These are phyloP conservation scores for Trichophyton benhamiae DNA, from an alignment of 2,329 filamentous ascomycete species.

Conservation along the genomic window DNA sequence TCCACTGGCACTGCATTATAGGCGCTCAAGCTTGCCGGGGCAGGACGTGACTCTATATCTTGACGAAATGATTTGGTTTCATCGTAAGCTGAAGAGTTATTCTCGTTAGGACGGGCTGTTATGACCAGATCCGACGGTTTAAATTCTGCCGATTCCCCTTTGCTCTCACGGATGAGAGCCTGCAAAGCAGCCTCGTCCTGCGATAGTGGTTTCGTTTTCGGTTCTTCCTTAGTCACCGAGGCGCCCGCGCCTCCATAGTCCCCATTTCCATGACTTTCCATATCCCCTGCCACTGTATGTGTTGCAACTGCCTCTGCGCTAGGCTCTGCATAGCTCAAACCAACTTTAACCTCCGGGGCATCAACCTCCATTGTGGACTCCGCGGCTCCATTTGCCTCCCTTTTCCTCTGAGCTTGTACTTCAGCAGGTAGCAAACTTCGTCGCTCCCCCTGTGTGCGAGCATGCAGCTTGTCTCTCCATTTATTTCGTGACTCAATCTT, in stretches of 20 bases:
- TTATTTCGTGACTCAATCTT: slow-evolving; percentile 79
- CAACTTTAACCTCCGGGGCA: slow-evolving; percentile 41
- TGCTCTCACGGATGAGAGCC: slow-evolving; percentile 49
- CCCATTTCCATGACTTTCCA: slow-evolving; percentile 21
- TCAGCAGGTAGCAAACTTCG: slow-evolving; percentile 49
- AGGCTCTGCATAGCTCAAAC: slow-evolving; percentile 39
- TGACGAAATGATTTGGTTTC: slow-evolving; percentile 52
- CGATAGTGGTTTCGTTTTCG: slow-evolving; percentile 31
- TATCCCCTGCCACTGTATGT: slow-evolving; percentile 3
- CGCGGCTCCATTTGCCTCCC: slow-evolving; percentile 22
- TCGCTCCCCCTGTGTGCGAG: slow-evolving; percentile 40
- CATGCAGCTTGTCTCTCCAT: slow-evolving; percentile 38
- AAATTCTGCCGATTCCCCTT: slow-evolving; percentile 24
- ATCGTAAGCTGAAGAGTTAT: slow-evolving; percentile 21
- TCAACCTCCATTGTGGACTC: slow-evolving; percentile 37
- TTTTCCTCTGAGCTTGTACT: slow-evolving; percentile 37
- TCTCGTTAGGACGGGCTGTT: slow-evolving; percentile 22
- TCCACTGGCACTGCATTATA: slow-evolving; percentile 86
- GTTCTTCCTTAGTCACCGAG: slow-evolving; percentile 9
- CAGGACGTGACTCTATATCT: slow-evolving; percentile 60
- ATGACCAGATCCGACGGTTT: slow-evolving; percentile 44
- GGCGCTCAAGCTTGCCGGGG: slow-evolving; percentile 63
- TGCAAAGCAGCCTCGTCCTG: slow-evolving; percentile 55
- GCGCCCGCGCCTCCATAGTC: background rate
- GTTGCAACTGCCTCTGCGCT: slow-evolving; percentile 19